phyloP scores from a whole-genome alignment of 2,329 filamentous ascomycete species.

The Byssoonygena ceratinophila region DNA sequence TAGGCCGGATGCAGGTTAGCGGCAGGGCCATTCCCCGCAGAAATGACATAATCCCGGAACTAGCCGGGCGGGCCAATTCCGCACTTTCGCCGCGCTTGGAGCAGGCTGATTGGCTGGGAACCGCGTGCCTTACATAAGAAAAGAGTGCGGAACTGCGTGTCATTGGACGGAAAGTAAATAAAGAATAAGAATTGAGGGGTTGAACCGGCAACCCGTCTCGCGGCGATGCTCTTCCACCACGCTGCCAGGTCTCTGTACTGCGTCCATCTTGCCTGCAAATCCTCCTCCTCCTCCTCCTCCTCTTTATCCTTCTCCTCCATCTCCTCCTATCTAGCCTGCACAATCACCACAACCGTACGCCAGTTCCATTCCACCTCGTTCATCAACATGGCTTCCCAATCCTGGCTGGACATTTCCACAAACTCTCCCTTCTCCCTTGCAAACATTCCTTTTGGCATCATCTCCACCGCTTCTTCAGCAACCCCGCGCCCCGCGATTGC shows the following conservation, averaged over 20 bases:
- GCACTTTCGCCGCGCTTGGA: background rate
- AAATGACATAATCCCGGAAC: slow-evolving; percentile 7
- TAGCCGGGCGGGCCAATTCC: slow-evolving; percentile 15
- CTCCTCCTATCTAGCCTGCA: slow-evolving; percentile 7
- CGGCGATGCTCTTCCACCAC: background rate
- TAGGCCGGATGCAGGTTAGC: background rate
- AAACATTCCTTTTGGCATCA: slow-evolving; percentile 77
- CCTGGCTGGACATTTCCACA: slow-evolving; percentile 51
- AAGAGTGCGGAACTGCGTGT: background rate
- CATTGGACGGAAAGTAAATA: background rate
- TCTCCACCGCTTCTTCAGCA: slow-evolving; percentile 50
- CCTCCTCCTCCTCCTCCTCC: background rate
- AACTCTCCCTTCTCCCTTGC: slow-evolving; percentile 61
- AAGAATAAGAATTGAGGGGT: background rate
- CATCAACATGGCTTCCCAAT: slow-evolving; percentile 26
- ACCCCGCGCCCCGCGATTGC: slow-evolving; percentile 57
- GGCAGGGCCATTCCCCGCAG: background rate
- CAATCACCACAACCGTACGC: slow-evolving; percentile 1
- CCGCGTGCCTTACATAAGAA: background rate
- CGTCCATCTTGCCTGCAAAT: slow-evolving; percentile 1
- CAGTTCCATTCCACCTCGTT: background rate
- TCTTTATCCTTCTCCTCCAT: too few relatives aligned
- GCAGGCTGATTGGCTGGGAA: slow-evolving; percentile 4
- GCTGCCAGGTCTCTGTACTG: background rate
- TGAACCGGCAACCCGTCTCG: background rate